A percentile compares a stretch with the other conserved stretches of the same genome.
phyloP scores from a whole-genome alignment of 306 rosid species.

The Gastrolobium bilobum region DNA sequence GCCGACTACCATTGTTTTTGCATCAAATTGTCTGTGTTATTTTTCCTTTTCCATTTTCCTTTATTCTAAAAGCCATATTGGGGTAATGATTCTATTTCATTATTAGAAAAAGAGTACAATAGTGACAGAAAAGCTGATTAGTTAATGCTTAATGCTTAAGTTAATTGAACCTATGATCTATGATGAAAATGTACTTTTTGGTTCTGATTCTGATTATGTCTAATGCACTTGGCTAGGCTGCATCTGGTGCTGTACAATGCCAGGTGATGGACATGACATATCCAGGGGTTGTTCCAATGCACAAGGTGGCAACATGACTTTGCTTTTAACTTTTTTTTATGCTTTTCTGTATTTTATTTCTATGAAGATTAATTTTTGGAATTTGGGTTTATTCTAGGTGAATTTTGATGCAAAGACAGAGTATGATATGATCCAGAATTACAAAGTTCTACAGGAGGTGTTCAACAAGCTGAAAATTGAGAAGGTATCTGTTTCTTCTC shows the following conservation, averaged over 20 bases:
- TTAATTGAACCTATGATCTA: neutral
- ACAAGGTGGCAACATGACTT: slow-evolving; percentile 68
- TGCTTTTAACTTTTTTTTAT: slow-evolving; percentile 37
- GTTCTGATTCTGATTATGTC: slow-evolving; percentile 26
- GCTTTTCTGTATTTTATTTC: slow-evolving; percentile 27
- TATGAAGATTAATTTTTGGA: neutral
- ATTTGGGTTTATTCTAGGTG: slow-evolving; percentile 63
- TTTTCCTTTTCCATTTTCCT: neutral
- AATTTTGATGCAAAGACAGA: slow-evolving; percentile 93
- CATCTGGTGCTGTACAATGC: slow-evolving; percentile 98
- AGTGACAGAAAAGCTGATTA: slow-evolving; percentile 1
- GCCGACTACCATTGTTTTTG: slow-evolving; percentile 21
- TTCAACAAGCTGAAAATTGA: slow-evolving; percentile 91
- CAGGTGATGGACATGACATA: slow-evolving; percentile 95
- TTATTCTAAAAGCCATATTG: neutral
- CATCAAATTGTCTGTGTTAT: neutral
- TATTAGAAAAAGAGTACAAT: neutral
- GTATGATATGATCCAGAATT: slow-evolving; percentile 96
- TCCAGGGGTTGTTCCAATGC: slow-evolving; percentile 97
- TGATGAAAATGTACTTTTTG: slow-evolving; percentile 22
- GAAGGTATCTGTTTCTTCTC: slow-evolving; percentile 62
- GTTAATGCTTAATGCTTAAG: neutral
- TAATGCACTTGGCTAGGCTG: slow-evolving; percentile 67
- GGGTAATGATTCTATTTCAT: slow-evolving; percentile 3
- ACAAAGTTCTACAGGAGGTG: slow-evolving; percentile 91